phyloP scores from a whole-genome alignment of 805 yeast species.

The Spathaspora girioi region DNA sequence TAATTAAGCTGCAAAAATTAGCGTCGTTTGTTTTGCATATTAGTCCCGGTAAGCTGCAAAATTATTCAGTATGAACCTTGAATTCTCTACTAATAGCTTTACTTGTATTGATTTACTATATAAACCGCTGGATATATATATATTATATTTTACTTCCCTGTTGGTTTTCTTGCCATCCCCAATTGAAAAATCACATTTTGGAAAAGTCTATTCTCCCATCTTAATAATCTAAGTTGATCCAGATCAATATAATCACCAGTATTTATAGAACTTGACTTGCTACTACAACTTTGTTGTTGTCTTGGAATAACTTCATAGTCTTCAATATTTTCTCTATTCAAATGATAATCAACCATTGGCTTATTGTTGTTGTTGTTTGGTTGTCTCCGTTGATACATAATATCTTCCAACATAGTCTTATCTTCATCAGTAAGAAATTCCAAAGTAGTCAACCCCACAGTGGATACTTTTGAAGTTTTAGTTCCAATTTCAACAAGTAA shows the following conservation, averaged over 20 bases:
- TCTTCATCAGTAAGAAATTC: slow-evolving; percentile 15
- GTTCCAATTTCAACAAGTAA: slow-evolving; percentile 17
- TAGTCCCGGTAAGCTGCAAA: no score
- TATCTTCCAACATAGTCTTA: not conserved
- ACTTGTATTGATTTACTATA: no score
- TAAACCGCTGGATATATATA: no score
- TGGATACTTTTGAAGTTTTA: slow-evolving; percentile 16
- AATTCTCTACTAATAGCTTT: no score
- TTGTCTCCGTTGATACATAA: not conserved
- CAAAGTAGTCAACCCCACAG: slow-evolving; percentile 16
- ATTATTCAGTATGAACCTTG: no score
- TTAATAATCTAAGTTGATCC: not conserved
- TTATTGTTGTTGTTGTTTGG: not conserved
- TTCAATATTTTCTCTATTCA: not conserved
- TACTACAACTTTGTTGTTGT: not conserved
- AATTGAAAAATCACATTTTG: not conserved
- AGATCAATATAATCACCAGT: not conserved
- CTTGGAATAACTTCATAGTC: not conserved
- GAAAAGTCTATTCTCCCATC: not conserved
- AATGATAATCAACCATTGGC: no score
- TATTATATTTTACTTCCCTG: no score
- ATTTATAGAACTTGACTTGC: no score
- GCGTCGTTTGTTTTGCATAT: not conserved
- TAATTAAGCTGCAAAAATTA: not conserved
- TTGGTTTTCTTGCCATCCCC: not conserved